Evolutionary conservation across 805 yeast species (phyloP).

Genomic region (Pichia phayaonensis): DNA sequence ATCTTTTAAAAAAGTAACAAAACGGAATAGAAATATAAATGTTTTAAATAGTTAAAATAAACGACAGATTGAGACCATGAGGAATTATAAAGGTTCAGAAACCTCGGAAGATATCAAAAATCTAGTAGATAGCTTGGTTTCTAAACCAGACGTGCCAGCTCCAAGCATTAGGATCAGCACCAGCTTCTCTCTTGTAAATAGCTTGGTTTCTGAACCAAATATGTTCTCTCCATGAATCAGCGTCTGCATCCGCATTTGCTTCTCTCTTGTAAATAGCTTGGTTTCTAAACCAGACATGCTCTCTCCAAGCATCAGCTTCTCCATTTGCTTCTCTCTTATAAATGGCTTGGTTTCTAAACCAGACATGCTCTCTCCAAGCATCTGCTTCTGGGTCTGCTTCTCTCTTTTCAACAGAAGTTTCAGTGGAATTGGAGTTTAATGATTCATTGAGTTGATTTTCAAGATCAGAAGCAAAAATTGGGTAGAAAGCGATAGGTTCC

Average conservation of each 20-base stretch:
- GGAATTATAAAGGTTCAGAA: background rate
- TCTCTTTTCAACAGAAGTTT: background rate
- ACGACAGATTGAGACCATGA: background rate
- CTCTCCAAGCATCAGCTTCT: constrained; percentile 1
- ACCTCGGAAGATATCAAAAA: background rate
- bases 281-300: constrained; percentile 6
- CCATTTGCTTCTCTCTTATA: constrained; percentile 8
- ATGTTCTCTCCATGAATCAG: background rate
- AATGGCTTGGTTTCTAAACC: constrained; percentile 5
- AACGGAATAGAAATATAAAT: background rate
- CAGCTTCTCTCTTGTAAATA: no score
- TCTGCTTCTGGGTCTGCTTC: constrained; percentile 4
- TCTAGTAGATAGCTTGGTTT: background rate
- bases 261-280: constrained; percentile 9
- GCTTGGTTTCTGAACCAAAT: background rate
- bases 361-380: constrained; percentile 8
- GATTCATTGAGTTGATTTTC: constrained; percentile 1
- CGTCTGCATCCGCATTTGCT: constrained; percentile 1
- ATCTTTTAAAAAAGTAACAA: background rate
- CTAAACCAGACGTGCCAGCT: no score
- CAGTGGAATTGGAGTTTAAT: background rate
- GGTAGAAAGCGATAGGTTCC: constrained; percentile 6
- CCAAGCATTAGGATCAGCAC: no score
- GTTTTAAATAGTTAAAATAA: background rate
- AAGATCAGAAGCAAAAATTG: constrained; percentile 4